Percentiles rank a stretch among this genome's conserved stretches.
Conservation (phyloP, 805 yeast genomes). For the Myxozyma monticola region DNA sequence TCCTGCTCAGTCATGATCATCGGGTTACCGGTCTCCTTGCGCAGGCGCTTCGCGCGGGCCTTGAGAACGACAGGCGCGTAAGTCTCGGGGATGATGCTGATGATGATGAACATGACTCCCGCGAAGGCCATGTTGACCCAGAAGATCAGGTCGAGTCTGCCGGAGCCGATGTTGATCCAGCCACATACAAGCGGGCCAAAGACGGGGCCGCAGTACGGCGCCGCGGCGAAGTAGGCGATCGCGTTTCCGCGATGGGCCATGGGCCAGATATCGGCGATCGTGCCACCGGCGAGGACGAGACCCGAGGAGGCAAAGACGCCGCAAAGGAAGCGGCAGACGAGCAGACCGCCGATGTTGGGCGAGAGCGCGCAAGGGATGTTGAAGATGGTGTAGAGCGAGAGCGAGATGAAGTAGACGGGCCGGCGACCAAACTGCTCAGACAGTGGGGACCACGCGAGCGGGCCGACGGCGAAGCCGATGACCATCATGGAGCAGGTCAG, state of each 20-base stretch:
- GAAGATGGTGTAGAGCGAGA: conserved; percentile 71
- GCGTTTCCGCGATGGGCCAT: conserved; percentile 80
- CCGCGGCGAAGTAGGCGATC: conserved; percentile 86
- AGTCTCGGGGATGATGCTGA: conserved; percentile 79
- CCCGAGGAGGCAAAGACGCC: conserved; percentile 87
- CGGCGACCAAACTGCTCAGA: conserved; percentile 84
- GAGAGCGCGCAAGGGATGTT: conserved; percentile 86
- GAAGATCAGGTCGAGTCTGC: conserved; percentile 60
- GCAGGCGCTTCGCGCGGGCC: conserved; percentile 61
- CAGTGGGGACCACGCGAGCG: conserved; percentile 85
- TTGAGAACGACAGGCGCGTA: conserved; percentile 85
- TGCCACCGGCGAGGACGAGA: conserved; percentile 83
- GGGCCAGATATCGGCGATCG: conserved; percentile 86
- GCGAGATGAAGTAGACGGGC: conserved; percentile 76
- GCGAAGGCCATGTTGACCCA: conserved; percentile 95
- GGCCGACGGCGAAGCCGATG: conserved; percentile 83
- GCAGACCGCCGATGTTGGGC: conserved; percentile 74
- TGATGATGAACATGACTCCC: conserved; percentile 73
- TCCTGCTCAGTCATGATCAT: conserved; percentile 93
- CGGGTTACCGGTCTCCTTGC: conserved; percentile 80
- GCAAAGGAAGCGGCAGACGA: conserved; percentile 81
- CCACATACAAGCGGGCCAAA: conserved; percentile 88
- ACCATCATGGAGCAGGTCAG: conserved; percentile 85
- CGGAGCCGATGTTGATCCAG: conserved; percentile 72
- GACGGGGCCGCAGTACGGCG: conserved; percentile 92